Conservation (phyloP, 2,329 filamentous ascomycete species). For the Capronia americana region DNA sequence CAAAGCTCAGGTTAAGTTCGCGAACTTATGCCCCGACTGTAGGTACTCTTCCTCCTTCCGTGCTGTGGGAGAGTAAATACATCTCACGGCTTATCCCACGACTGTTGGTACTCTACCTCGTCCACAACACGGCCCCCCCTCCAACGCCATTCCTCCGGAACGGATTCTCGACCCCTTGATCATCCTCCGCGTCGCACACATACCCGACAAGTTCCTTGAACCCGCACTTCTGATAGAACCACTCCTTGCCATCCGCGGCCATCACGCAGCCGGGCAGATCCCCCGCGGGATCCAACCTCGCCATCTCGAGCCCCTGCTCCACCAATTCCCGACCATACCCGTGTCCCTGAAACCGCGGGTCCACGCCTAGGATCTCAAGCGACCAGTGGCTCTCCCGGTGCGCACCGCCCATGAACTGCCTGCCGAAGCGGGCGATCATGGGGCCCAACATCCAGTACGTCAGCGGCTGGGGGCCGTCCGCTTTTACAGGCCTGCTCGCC, state of each 20-base stretch:
- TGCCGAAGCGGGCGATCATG: slow-evolving; percentile 12
- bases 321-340: slow-evolving; percentile 29
- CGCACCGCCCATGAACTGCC: slow-evolving; percentile 21
- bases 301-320: slow-evolving; percentile 21
- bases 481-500: slow-evolving; percentile 42
- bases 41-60: too few relatives aligned
- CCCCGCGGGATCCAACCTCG: slow-evolving; percentile 17
- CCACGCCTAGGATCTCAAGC: slow-evolving; percentile 29
- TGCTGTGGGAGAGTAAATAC: background rate
- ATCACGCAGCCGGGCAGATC: slow-evolving; percentile 29
- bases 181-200: slow-evolving; percentile 17
- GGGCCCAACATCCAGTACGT: slow-evolving; percentile 24
- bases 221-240: slow-evolving; percentile 29
- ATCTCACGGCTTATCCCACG: background rate
- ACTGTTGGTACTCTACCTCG: slow-evolving; percentile 11
- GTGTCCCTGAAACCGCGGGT: slow-evolving; percentile 25
- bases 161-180: slow-evolving; percentile 24
- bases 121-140: slow-evolving; percentile 33
- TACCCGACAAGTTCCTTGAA: slow-evolving; percentile 30
- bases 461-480: slow-evolving; percentile 36
- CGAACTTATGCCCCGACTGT: too few relatives aligned
- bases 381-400: slow-evolving; percentile 31
- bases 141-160: slow-evolving; percentile 24
- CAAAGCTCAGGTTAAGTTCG: too few relatives aligned
- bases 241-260: slow-evolving; percentile 29